These are phyloP conservation scores for Platanus orientalis DNA, from an alignment of 164 flowering plant species.

Conservation along the genomic window DNA sequence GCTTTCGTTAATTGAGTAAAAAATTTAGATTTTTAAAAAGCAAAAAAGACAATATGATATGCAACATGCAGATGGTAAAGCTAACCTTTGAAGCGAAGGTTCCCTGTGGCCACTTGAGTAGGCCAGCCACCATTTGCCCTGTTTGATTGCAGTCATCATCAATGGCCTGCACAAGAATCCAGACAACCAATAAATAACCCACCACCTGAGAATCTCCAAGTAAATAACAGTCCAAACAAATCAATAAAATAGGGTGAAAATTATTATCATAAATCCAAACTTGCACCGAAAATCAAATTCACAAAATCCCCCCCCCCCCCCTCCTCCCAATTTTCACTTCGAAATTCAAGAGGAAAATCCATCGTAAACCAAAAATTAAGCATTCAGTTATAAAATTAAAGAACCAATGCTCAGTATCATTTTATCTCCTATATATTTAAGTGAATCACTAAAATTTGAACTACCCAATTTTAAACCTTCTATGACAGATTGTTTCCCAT, in stretches of 20 bases:
- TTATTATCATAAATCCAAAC: not conserved
- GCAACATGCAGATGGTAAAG: not conserved
- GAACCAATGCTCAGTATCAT: no score
- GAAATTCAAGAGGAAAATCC: no score
- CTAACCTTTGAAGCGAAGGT: slow-evolving; percentile 97
- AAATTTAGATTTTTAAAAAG: no score
- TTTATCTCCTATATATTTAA: no score
- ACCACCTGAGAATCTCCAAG: not conserved
- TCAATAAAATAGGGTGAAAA: not conserved
- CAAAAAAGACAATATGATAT: not conserved
- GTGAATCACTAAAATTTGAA: no score
- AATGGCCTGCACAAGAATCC: slow-evolving; percentile 61
- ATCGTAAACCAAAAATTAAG: no score
- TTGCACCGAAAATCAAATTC: not conserved
- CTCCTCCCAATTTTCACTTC: no score
- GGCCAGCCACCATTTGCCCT: slow-evolving; percentile 94
- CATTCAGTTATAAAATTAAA: no score
- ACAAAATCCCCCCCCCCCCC: no score
- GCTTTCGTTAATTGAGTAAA: no score
- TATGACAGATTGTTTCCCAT: no score
- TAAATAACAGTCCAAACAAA: not conserved
- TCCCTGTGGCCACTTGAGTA: slow-evolving; percentile 94
- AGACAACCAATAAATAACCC: not conserved
- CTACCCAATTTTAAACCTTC: no score
- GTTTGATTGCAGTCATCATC: slow-evolving; percentile 98